Evolutionary conservation across 2,329 filamentous ascomycete species (phyloP), one percentile per base, ranked within the genome.

Genomic region (Fusarium heterosporum): DNA sequence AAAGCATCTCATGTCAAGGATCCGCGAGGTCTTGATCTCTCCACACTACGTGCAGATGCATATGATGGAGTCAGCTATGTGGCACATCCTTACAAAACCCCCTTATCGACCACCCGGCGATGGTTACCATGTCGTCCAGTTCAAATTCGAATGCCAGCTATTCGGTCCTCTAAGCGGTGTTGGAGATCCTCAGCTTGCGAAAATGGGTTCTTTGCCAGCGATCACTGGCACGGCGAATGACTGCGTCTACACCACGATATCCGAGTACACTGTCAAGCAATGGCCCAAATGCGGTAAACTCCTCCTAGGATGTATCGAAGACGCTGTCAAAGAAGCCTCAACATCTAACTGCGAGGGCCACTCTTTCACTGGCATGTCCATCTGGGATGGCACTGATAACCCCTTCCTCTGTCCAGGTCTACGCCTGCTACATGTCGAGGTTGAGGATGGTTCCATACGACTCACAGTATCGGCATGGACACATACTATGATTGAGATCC

Each of bases 11-110:
- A 68, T 78, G n/a, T 49, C 61, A 3, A 66, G 68, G 26, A 74
- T 79, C 34, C 71, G 71, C 13, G 73, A 71, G 34, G 64, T 74
- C 11, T 58, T 79, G 1, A 49, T 78, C 13, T 77, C 77, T 0
- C 77, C 78, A 3, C 76, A 79, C 34, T 73, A 74, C 48, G 75
- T 79, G 12, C 78, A 79, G 53, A 74, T 78, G 62, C 77, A 79
- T 48, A 60, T 78, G n/a, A 74, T 76, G 66, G 78, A 79, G 52
- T 78, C 78, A 4, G 74, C 78, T 10, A 65, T 78, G 1, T 79
- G 77, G 78, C 74, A 77, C 45, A 73, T 79, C 9, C 64, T 78
- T 6, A 40, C 75, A n/a, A 78, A 69, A 26, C 68, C 73, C 29
- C 72, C 72, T 2, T 72, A 60, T n/a, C 72, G 68, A 16, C 77